Evolutionary conservation across 1,139 yeast species (phyloP), one percentile per base, ranked within the genome.

Genomic region (Geotrichum histeridarum): DNA sequence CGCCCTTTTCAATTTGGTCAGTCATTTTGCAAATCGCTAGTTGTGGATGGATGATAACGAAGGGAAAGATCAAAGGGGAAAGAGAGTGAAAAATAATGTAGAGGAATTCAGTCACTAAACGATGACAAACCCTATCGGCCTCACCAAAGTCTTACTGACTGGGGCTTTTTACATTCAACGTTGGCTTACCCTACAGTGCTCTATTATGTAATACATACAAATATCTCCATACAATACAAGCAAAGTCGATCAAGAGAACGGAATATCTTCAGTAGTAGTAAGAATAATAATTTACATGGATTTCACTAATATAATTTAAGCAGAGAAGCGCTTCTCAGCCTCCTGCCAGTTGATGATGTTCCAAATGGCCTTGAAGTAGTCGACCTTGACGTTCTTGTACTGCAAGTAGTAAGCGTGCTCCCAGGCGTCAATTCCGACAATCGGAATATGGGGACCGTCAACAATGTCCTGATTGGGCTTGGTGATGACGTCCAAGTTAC

Each of bases 331-430:
- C 72, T 76, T 79, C 69, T 84, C 93, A 59, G 96, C 98, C 73
- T 86, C 96, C 73, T 84, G 80, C 98, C 98, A 91, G 82, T 89
- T 90, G 74, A 91, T 82, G 52, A 91, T 96, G 69, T 88, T 86
- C 98, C 98, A 91, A 73, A 91, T 87, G 59, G 95, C 95, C 76
- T 89, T 85, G 82, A 91, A 91, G 77, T 91, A 91, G 71, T 91
- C 96, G 50, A 75, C 95, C 80, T 91, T 91, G 70, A 85, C 93
- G 76, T 91, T 91, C 75, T 88, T 86, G 78, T 91, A 91, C 74
- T 91, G 97, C 74, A 91, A 79, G 80, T 91, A 91, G 78, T 90
- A 91, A 54, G 98, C 97, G 70, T 91, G 98, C 74, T 91, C 98
- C 98, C 98, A 91, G 59, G 98, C 97, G 69, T 91, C 98, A 70